Percentiles rank a stretch among this genome's conserved stretches.
phyloP scores from a whole-genome alignment of 2,329 filamentous ascomycete genomes.

The Neonectria magnoliae region DNA sequence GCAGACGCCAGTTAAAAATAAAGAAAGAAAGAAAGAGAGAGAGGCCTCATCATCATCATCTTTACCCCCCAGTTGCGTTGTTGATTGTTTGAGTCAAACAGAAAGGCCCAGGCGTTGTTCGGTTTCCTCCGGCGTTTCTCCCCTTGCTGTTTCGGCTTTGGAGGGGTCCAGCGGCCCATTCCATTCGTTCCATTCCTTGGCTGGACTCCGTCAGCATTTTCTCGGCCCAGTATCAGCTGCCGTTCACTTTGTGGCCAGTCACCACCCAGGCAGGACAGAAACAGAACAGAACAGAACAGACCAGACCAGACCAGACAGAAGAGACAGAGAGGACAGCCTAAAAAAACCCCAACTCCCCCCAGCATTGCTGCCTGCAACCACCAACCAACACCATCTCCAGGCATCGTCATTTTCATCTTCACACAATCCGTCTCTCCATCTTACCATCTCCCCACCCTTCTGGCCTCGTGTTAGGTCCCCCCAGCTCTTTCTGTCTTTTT shows the following conservation, averaged over 20 bases:
- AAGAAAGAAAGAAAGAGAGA: too few species aligned
- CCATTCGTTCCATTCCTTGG: conserved; percentile 6
- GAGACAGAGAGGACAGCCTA: too few species aligned
- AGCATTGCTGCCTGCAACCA: conserved; percentile 7
- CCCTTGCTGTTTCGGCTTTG: conserved; percentile 10
- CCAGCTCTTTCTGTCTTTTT: neutral
- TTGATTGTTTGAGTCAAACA: neutral
- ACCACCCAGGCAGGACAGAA: neutral
- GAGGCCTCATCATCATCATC: neutral
- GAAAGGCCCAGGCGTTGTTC: neutral
- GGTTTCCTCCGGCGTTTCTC: conserved; percentile 1
- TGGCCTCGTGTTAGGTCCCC: neutral
- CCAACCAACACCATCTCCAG: neutral
- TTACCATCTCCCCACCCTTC: neutral
- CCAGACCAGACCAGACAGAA: too few species aligned
- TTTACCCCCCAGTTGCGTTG: too few species aligned
- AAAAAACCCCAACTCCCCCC: conserved; percentile 1
- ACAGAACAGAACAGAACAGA: neutral
- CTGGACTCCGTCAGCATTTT: conserved; percentile 1
- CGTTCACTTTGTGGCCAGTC: neutral
- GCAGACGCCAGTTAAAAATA: too few species aligned
- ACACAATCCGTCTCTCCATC: neutral
- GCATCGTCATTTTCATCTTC: neutral
- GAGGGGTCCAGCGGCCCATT: neutral
- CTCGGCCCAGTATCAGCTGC: neutral